A percentile compares a stretch with the other conserved stretches of the same genome.
Evolutionary conservation across 1,139 yeast species (phyloP).

Genomic region (Debaryomycetaceae sp.): DNA sequence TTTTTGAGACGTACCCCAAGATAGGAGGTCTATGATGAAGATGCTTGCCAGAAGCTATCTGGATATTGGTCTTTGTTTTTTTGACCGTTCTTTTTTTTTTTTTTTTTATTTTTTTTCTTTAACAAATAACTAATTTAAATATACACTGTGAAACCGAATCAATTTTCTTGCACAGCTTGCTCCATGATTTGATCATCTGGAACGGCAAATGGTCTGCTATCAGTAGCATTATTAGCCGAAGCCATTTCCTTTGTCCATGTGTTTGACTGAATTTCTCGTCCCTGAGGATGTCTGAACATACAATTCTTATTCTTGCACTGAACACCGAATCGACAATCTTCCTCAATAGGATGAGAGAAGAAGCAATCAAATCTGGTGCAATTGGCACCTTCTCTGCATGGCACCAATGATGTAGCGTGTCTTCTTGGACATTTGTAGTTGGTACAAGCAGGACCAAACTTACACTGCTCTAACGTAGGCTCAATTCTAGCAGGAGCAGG

Average conservation of each 20-base stretch:
- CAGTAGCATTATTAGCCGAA: constrained; percentile 24
- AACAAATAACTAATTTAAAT: constrained; percentile 10
- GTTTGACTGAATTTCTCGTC: constrained; percentile 44
- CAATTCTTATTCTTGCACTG: constrained; percentile 71
- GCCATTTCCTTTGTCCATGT: constrained; percentile 41
- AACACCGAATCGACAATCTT: constrained; percentile 75
- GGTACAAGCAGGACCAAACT: constrained; percentile 71
- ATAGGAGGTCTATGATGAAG: not conserved
- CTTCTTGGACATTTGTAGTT: constrained; percentile 77
- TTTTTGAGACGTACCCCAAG: no score
- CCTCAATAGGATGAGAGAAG: constrained; percentile 75
- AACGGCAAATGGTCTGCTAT: constrained; percentile 69
- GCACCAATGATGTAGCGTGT: constrained; percentile 69
- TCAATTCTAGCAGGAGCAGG: constrained; percentile 28
- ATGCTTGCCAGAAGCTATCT: not conserved
- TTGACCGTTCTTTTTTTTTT: constrained; percentile 6
- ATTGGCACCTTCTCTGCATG: constrained; percentile 77
- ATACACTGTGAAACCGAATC: constrained; percentile 1
- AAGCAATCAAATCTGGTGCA: constrained; percentile 80
- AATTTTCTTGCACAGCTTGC: constrained; percentile 48
- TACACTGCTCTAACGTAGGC: constrained; percentile 73
- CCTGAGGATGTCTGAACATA: constrained; percentile 76
- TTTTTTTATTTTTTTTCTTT: constrained; percentile 14
- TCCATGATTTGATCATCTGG: constrained; percentile 76
- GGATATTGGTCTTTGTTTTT: not conserved